Conservation (phyloP, 805 yeast genomes). For the Cyberlindnera meyerae region DNA sequence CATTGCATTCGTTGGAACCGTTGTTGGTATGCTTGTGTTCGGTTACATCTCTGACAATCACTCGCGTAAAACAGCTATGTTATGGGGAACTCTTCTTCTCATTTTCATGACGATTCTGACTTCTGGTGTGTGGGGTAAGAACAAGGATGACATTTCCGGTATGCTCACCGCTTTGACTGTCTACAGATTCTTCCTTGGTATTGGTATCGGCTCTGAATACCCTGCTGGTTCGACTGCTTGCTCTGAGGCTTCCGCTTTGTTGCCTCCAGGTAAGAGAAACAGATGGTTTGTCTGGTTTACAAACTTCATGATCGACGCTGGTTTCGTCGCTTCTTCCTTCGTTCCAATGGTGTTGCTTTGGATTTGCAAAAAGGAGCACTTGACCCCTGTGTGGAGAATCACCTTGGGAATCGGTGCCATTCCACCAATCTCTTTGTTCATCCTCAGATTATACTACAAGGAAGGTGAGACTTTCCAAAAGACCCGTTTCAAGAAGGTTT, state of each 20-base stretch:
- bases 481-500: slow-evolving; percentile 58
- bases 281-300: slow-evolving; percentile 89
- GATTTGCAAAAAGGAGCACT: slow-evolving; percentile 68
- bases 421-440: slow-evolving; percentile 74
- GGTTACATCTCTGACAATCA: slow-evolving; percentile 77
- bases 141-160: slow-evolving; percentile 47
- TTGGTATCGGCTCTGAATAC: slow-evolving; percentile 92
- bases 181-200: slow-evolving; percentile 82
- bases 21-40: slow-evolving; percentile 76
- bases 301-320: slow-evolving; percentile 79
- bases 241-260: slow-evolving; percentile 78
- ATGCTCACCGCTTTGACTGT: slow-evolving; percentile 79
- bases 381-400: slow-evolving; percentile 87
- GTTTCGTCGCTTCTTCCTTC: slow-evolving; percentile 78
- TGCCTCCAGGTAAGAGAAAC: slow-evolving; percentile 81
- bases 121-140: slow-evolving; percentile 80
- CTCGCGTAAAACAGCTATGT: slow-evolving; percentile 81
- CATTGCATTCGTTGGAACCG: slow-evolving; percentile 89
- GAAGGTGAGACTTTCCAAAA: slow-evolving; percentile 72
- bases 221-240: slow-evolving; percentile 93
- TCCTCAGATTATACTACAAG: slow-evolving; percentile 67
- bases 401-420: slow-evolving; percentile 87
- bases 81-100: slow-evolving; percentile 68
- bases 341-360: slow-evolving; percentile 82
- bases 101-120: slow-evolving; percentile 74